phyloP scores from a whole-genome alignment of 1,284 basidiomycete species.

The Malassezia yamatoensis region DNA sequence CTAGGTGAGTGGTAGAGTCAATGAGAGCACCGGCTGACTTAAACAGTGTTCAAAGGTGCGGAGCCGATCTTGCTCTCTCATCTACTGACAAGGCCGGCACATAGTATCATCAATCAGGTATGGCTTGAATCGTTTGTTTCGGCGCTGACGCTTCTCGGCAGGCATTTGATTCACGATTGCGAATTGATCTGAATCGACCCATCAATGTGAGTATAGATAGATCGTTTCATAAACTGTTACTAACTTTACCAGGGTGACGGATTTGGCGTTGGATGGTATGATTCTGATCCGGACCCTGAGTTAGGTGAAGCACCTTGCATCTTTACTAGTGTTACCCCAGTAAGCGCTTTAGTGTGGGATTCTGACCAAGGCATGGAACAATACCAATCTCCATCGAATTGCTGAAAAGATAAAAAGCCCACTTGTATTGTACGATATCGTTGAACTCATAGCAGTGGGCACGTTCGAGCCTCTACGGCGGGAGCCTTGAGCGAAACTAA shows the following conservation, averaged over 20 bases:
- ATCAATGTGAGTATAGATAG: conserved; percentile 23
- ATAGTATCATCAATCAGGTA: conserved; percentile 60
- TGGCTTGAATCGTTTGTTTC: background rate
- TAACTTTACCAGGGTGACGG: conserved; percentile 60
- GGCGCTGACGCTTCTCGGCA: background rate
- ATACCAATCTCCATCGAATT: conserved; percentile 37
- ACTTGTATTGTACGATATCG: conserved; percentile 26
- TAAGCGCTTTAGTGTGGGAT: background rate
- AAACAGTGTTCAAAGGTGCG: conserved; percentile 38
- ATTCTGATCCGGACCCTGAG: conserved; percentile 24
- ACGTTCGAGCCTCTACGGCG: conserved; percentile 36
- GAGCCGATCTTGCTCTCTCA: conserved; percentile 47
- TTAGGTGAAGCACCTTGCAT: conserved; percentile 61
- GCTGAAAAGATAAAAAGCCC: conserved; percentile 44
- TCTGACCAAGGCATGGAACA: conserved; percentile 34
- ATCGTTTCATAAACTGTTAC: background rate
- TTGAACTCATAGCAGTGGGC: conserved; percentile 16
- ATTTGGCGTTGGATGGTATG: conserved; percentile 77
- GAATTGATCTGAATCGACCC: conserved; percentile 49
- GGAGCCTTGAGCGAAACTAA: conserved; percentile 42
- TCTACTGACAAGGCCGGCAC: conserved; percentile 79
- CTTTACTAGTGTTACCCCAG: conserved; percentile 80
- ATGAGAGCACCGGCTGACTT: conserved; percentile 4
- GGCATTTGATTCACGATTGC: conserved; percentile 39
- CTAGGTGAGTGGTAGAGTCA: conserved; percentile 19